A percentile compares a stretch with the other conserved stretches of the same genome.
Evolutionary conservation across 345 rosid genomes (phyloP).

Genomic region (Salix purpurea): DNA sequence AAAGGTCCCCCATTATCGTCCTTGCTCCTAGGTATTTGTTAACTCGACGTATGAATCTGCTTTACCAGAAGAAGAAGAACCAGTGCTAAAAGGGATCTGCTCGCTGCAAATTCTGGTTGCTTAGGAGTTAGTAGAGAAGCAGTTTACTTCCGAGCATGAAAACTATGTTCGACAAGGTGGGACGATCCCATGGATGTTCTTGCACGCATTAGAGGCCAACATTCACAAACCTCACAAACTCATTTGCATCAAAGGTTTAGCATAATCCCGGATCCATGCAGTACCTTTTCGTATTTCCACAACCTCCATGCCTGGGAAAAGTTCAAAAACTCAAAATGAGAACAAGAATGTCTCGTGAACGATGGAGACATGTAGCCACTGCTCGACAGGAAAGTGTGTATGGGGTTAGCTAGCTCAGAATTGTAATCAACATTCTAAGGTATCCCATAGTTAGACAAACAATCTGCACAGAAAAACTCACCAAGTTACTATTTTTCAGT

Average conservation of each 20-base stretch:
- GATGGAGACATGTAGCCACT: slow-evolving; percentile 28
- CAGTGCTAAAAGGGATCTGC: neutral
- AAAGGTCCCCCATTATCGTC: neutral
- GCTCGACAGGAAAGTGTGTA: neutral
- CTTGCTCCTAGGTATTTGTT: neutral
- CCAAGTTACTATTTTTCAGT: slow-evolving; percentile 13
- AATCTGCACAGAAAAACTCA: neutral
- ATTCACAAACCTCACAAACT: slow-evolving; percentile 20
- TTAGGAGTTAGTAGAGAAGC: slow-evolving; percentile 25
- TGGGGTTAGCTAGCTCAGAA: neutral
- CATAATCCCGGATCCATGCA: slow-evolving; percentile 14
- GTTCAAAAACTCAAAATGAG: neutral
- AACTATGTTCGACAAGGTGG: slow-evolving; percentile 26
- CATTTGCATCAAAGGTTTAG: slow-evolving; percentile 1
- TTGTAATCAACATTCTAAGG: neutral
- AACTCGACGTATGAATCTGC: neutral
- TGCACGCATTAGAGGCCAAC: slow-evolving; percentile 31
- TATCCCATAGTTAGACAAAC: neutral
- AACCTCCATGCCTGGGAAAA: slow-evolving; percentile 14
- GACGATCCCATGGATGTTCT: slow-evolving; percentile 32
- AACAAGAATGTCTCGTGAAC: neutral
- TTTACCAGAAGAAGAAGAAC: slow-evolving; percentile 17
- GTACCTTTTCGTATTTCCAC: slow-evolving; percentile 16
- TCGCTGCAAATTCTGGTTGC: slow-evolving; percentile 25
- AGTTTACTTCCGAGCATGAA: slow-evolving; percentile 17